These are phyloP conservation scores for Gyrodon lividus DNA, from an alignment of 768 basidiomycete species.

Conservation along the genomic window DNA sequence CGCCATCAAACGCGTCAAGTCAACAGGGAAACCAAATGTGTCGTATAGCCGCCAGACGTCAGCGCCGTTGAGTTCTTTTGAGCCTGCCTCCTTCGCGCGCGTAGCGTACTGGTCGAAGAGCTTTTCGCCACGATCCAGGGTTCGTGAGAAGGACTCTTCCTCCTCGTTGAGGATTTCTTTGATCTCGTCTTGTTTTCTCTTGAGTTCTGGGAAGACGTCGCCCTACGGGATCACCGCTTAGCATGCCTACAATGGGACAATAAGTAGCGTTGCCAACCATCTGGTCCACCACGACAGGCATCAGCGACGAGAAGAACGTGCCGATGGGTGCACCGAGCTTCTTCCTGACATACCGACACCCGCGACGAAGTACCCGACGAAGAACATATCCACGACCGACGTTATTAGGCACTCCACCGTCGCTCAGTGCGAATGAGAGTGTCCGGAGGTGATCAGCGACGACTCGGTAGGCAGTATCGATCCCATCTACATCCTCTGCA, in stretches of 20 bases:
- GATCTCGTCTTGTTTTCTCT: slow-evolving; percentile 74
- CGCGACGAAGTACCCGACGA: slow-evolving; percentile 86
- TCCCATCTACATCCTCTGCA: slow-evolving; percentile 89
- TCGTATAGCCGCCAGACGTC: slow-evolving; percentile 98
- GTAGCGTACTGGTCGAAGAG: slow-evolving; percentile 87
- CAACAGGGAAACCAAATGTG: slow-evolving; percentile 97
- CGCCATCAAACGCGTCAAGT: slow-evolving; percentile 95
- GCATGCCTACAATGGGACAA: background rate
- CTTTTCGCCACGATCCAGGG: slow-evolving; percentile 94
- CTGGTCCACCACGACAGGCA: slow-evolving; percentile 85
- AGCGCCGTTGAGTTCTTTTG: slow-evolving; percentile 73
- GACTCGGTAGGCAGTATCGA: slow-evolving; percentile 97
- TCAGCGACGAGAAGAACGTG: slow-evolving; percentile 89
- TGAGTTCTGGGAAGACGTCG: slow-evolving; percentile 89
- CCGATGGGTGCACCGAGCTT: slow-evolving; percentile 92
- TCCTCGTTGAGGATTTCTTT: slow-evolving; percentile 97
- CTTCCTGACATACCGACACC: slow-evolving; percentile 93
- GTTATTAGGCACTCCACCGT: slow-evolving; percentile 95
- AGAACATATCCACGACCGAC: slow-evolving; percentile 98
- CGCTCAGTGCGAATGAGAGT: slow-evolving; percentile 91
- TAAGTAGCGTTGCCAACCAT: slow-evolving; percentile 54
- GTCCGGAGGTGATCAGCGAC: slow-evolving; percentile 97
- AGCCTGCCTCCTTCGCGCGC: slow-evolving; percentile 59
- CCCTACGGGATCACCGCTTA: slow-evolving; percentile 48
- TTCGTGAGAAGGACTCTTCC: slow-evolving; percentile 96